Evolutionary conservation across 1,284 basidiomycete species (phyloP).

Genomic region (Ustilago vetiveriae): DNA sequence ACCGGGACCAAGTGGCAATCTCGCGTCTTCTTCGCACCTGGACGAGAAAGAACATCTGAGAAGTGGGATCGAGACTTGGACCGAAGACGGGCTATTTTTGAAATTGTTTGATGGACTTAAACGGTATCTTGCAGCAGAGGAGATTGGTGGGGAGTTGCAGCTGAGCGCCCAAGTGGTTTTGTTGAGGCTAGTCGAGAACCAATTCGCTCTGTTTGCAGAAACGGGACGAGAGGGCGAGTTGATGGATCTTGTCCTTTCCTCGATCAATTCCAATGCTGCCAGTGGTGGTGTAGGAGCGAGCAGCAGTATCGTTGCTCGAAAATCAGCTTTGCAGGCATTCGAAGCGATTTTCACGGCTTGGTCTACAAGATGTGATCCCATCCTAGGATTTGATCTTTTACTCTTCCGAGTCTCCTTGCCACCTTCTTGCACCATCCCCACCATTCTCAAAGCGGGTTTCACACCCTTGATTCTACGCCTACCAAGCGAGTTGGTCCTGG

Average conservation of each 20-base stretch:
- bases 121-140: conserved; percentile 3
- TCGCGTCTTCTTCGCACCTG: not conserved
- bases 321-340: conserved; percentile 27
- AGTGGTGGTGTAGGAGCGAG: not conserved
- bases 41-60: conserved; percentile 1
- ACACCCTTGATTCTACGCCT: conserved; percentile 32
- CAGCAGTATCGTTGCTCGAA: conserved; percentile 17
- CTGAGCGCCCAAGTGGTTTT: conserved; percentile 47
- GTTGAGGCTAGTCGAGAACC: conserved; percentile 46
- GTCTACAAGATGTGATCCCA: conserved; percentile 29
- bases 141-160: conserved; percentile 18
- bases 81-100: conserved; percentile 29
- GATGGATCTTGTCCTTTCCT: conserved; percentile 10
- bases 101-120: conserved; percentile 18
- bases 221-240: conserved; percentile 27
- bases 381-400: conserved; percentile 44
- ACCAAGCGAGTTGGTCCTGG: conserved; percentile 47
- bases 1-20: conserved; percentile 15
- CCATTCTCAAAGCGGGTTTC: conserved; percentile 7
- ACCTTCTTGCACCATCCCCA: not conserved
- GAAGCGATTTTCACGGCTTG: conserved; percentile 24
- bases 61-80: conserved; percentile 30
- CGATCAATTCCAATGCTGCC: conserved; percentile 1
- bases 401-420: not conserved
- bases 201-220: conserved; percentile 38